Evolutionary conservation across 495 filamentous ascomycete genomes (phyloP), one percentile per base, ranked within the genome.

Genomic region (Viridothelium virens): DNA sequence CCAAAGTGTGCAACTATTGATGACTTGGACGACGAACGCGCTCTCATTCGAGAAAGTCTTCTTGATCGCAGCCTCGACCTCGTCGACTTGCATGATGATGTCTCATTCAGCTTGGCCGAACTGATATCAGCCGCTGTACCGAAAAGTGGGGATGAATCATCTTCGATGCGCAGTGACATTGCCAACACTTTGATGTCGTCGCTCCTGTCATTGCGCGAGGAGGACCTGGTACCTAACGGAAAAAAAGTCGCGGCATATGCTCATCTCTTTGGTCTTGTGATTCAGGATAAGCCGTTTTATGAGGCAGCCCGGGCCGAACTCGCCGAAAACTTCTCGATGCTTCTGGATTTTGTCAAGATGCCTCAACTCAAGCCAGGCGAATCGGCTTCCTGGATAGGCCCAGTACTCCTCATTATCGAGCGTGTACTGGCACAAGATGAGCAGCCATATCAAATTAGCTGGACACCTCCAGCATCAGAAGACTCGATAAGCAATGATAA

Each of bases 211-310:
- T 81, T 97, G 64, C 78, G 85, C 50, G 81, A 83, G 68, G 89
- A 92, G 48, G 89, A 90, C 34, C 80, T 89, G 71, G 80, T 84
- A 59, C 78, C 83, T 38, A 77, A 82, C 37, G 90, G 89, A 12
- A 89, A 92, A 72, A 95, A 92, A 71, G 89, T 97, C 67, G 89
- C 92, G 25, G 90, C 95, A 0, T 96, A 92, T 75, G 92, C 94
- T 11, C 93, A 99, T 76, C 84, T 99, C 46, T 80, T 99, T 11
- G 93, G 91, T 2, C 78, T 98, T 63, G 86, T 96, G 59, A 84
- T 97, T 33, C 90, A 94, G 70, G 85, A 94, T 65, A 85, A 84
- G 65, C 73, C 82, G 0, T 97, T 97, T 78, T 96, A 92, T 74
- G 81, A 83, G 44, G 85, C 88, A 31, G 89, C 90, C 31, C 73